Base-by-base conservation (phyloP, 129 eudicot genomes). In the Flaveria bidentis region DNA sequence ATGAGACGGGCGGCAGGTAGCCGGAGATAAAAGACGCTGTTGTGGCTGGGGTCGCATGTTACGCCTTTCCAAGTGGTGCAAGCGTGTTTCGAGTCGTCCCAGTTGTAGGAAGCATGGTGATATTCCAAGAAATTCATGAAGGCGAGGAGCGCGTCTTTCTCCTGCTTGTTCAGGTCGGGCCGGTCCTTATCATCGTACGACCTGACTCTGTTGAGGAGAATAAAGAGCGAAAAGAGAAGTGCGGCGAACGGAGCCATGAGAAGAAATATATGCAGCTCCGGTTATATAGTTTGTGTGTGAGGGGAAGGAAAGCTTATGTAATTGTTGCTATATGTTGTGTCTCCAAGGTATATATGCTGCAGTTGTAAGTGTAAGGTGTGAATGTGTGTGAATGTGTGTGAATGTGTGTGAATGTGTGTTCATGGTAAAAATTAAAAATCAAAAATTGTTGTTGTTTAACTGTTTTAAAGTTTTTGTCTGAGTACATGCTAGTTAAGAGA, bases 61-160 rank as follows among this genome's bases (percentile, higher is more conserved):
- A 93, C 89, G 13, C 98, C 98, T 63, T 79, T 78, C 98, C 98
- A 93, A 47, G 77, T 46, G 1, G 50, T 45, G 84, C 98, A 93
- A 12, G 87, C 80, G 5, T 97, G 82, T 36, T 53, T 80, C 23
- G 88, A 78, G 0, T 77, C 9, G 57, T 87, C 81, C 98, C 96
- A 93, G 11, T 60, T 71, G 78, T 88, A 57, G 26, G 92, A 88
- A 6, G 33, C 55, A 10, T 74, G 79, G 86, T 90, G 98, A 2
- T 85, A 92, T 49, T 86, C 57, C 36, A 28, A 28, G 30, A 28
- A 28, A 2, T 28, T 0, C 3, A 90, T 61, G 80, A 90, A 88
- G 0, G 83, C 74, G 33, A 86, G 90, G 33, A 92, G 94, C 0
- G 96, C 92, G 71, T 87, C 91, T 78, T 85, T 92, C 58, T 92